Percentiles rank a stretch among this genome's conserved stretches.
phyloP scores from a whole-genome alignment of 768 basidiomycete genomes.

The Tylopilus sp. region DNA sequence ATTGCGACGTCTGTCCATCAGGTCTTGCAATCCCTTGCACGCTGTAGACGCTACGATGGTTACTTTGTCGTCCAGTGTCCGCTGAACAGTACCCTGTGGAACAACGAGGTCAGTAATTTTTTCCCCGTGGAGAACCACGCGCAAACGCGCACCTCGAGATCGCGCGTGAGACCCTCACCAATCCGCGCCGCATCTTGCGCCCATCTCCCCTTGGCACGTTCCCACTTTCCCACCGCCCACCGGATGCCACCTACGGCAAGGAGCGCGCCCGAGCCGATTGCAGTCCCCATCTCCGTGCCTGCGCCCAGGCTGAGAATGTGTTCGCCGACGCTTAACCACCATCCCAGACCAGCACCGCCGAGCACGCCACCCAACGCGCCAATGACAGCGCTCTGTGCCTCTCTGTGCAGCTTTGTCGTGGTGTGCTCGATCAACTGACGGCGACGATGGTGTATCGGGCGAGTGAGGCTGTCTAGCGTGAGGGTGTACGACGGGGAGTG shows the following conservation, averaged over 20 bases:
- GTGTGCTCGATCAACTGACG: constrained; percentile 52
- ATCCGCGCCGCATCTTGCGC: constrained; percentile 64
- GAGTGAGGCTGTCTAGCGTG: constrained; percentile 42
- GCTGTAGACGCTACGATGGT: constrained; percentile 48
- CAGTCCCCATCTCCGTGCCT: constrained; percentile 52
- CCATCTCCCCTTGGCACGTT: constrained; percentile 63
- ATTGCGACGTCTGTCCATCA: constrained; percentile 39
- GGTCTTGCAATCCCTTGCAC: constrained; percentile 42
- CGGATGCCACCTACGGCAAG: constrained; percentile 47
- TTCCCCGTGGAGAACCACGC: background rate
- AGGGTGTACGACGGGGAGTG: constrained; percentile 45
- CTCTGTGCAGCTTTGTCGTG: constrained; percentile 57
- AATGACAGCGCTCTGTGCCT: constrained; percentile 56
- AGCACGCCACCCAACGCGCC: constrained; percentile 47
- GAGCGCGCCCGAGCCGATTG: constrained; percentile 57
- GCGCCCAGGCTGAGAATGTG: constrained; percentile 32
- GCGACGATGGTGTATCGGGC: constrained; percentile 50
- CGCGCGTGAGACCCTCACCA: constrained; percentile 58
- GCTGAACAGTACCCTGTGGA: constrained; percentile 43
- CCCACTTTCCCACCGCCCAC: constrained; percentile 67
- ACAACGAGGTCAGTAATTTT: constrained; percentile 1
- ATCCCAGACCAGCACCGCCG: constrained; percentile 51
- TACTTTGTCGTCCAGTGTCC: constrained; percentile 51
- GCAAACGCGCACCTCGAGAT: constrained; percentile 49
- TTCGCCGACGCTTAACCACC: constrained; percentile 47